These are phyloP conservation scores for Calonectria pseudoreteaudii DNA, from an alignment of 2,329 filamentous ascomycete genomes.

Conservation along the genomic window DNA sequence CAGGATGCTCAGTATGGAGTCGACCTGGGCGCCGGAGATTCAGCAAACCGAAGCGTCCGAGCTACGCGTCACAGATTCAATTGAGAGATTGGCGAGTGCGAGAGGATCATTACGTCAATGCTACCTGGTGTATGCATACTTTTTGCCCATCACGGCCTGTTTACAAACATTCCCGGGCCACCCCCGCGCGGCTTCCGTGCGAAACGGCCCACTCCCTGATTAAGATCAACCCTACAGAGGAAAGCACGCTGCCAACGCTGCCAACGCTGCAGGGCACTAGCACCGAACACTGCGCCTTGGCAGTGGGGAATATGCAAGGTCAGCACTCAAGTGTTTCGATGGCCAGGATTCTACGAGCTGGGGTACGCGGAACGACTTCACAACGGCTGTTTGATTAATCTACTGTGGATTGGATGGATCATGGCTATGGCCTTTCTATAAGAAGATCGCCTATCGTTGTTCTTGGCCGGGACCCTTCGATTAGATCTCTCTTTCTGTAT, in stretches of 20 bases:
- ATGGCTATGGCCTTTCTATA: neutral
- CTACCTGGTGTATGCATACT: neutral
- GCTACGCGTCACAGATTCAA: neutral
- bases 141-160: neutral
- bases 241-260: neutral
- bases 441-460: neutral
- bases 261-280: neutral
- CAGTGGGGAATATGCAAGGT: conserved; percentile 5
- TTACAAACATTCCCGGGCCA: neutral
- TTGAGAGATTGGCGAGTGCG: neutral
- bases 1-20: neutral
- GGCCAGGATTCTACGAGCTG: neutral
- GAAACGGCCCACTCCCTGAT: neutral
- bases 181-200: neutral
- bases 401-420: neutral
- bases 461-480: neutral
- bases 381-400: neutral
- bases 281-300: neutral
- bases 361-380: neutral
- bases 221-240: neutral
- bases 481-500: neutral
- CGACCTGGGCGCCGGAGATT: neutral
- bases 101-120: neutral
- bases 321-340: neutral
- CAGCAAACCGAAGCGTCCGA: neutral